Evolutionary conservation across 2,329 filamentous ascomycete species (phyloP).

Genomic region (Penicillium verrucosum): DNA sequence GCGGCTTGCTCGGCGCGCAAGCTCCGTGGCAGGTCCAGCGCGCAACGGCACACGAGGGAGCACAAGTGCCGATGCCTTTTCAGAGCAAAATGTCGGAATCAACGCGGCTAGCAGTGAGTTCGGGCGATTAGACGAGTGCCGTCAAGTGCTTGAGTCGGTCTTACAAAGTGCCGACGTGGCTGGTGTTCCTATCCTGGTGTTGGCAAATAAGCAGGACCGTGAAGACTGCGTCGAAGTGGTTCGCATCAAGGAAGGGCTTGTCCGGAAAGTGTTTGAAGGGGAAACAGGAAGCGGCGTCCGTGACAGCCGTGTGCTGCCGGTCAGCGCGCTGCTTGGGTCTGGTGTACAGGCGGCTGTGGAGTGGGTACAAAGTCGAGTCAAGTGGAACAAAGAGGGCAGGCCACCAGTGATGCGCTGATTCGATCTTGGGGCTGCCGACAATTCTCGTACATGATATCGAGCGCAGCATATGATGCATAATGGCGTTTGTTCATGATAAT

Average conservation of each 20-base stretch:
- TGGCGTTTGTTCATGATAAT: slow-evolving; percentile 19
- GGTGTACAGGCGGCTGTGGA: slow-evolving; percentile 95
- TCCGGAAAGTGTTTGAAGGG: slow-evolving; percentile 92
- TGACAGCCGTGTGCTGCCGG: slow-evolving; percentile 85
- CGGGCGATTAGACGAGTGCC: slow-evolving; percentile 76
- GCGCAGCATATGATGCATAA: slow-evolving; percentile 15
- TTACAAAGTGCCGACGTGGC: slow-evolving; percentile 82
- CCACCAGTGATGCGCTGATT: slow-evolving; percentile 86
- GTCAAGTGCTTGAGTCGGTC: slow-evolving; percentile 83
- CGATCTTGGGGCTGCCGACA: background rate
- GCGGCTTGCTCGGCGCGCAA: slow-evolving; percentile 38
- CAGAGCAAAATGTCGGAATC: slow-evolving; percentile 36
- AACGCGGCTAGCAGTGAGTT: slow-evolving; percentile 37
- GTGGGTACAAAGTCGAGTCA: slow-evolving; percentile 86
- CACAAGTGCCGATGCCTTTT: slow-evolving; percentile 22
- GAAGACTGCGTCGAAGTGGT: slow-evolving; percentile 98
- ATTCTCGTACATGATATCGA: slow-evolving; percentile 3
- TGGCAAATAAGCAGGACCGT: slow-evolving; percentile 96
- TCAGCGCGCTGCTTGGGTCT: slow-evolving; percentile 77
- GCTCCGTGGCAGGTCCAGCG: slow-evolving; percentile 24
- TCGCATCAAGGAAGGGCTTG: slow-evolving; percentile 91
- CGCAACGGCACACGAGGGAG: slow-evolving; percentile 6
- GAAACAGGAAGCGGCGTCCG: slow-evolving; percentile 81
- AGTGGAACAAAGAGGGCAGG: slow-evolving; percentile 92
- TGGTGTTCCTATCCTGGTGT: slow-evolving; percentile 83